These are phyloP conservation scores for Blastobotrys buckinghamii DNA, from an alignment of 1,139 yeast genomes.

Conservation along the genomic window DNA sequence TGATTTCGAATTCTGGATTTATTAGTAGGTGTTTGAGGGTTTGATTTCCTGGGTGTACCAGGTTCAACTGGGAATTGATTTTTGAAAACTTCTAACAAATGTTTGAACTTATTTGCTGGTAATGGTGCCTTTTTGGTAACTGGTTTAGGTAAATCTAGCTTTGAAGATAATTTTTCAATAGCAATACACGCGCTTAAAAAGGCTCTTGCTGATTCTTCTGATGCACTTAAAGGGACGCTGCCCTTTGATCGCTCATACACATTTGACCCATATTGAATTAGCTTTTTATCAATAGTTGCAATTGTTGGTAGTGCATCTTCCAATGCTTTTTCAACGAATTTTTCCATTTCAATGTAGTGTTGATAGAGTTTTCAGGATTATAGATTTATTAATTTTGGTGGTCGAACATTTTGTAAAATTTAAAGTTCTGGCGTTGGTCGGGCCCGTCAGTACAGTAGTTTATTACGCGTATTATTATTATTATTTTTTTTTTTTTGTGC, in stretches of 20 bases:
- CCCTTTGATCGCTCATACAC: slow-evolving; percentile 19
- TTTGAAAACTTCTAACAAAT: slow-evolving; percentile 24
- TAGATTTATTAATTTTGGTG: no score
- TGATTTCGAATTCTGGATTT: slow-evolving; percentile 2
- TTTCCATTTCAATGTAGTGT: no score
- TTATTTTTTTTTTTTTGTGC: no score
- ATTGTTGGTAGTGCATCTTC: slow-evolving; percentile 14
- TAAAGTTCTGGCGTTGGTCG: no score
- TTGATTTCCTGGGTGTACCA: slow-evolving; percentile 12
- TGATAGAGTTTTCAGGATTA: no score
- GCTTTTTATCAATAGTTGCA: slow-evolving; percentile 15
- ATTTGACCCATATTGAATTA: slow-evolving; percentile 15
- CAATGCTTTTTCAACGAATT: background rate
- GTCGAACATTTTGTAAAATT: no score
- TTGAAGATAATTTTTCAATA: slow-evolving; percentile 21
- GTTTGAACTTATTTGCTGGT: slow-evolving; percentile 26
- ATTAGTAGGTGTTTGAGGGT: slow-evolving; percentile 10
- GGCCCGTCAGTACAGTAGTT: no score
- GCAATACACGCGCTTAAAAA: slow-evolving; percentile 32
- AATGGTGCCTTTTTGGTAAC: slow-evolving; percentile 26
- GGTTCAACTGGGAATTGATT: slow-evolving; percentile 14
- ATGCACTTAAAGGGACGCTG: slow-evolving; percentile 24
- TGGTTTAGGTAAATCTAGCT: slow-evolving; percentile 22
- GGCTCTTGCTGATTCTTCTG: slow-evolving; percentile 32
- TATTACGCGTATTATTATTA: no score